These are phyloP conservation scores for Scheffersomyces titani DNA, from an alignment of 1,139 yeast species.

Conservation along the genomic window DNA sequence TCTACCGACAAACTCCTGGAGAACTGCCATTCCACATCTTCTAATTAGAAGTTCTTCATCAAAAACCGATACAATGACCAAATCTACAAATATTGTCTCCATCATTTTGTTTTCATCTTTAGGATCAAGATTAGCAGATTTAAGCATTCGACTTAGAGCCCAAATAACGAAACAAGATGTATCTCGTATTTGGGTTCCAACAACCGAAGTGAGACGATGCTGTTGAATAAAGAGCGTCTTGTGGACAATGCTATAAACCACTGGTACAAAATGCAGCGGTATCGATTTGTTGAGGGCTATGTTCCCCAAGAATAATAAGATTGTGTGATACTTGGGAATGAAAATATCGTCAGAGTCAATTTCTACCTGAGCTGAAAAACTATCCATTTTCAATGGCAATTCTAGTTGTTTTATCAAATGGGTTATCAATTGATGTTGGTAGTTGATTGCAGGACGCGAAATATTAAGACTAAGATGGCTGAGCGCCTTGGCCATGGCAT, in stretches of 20 bases:
- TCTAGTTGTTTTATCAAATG: constrained; percentile 29
- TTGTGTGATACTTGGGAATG: constrained; percentile 36
- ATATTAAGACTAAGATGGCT: constrained; percentile 24
- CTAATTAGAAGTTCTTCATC: constrained; percentile 76
- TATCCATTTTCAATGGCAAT: constrained; percentile 3
- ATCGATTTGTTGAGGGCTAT: constrained; percentile 28
- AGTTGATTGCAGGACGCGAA: constrained; percentile 28
- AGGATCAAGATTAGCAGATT: constrained; percentile 9
- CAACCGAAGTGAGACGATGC: constrained; percentile 44
- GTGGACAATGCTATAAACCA: constrained; percentile 33
- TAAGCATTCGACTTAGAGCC: constrained; percentile 36
- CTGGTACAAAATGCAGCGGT: constrained; percentile 25
- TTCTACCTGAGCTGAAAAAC: constrained; percentile 6
- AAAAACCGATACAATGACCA: constrained; percentile 58
- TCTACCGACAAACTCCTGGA: constrained; percentile 84
- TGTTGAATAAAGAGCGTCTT: constrained; percentile 58
- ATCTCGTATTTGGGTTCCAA: constrained; percentile 76
- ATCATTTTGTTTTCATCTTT: constrained; percentile 16
- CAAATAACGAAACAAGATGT: constrained; percentile 73
- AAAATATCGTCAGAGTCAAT: constrained; percentile 23
- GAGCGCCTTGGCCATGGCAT: constrained; percentile 39
- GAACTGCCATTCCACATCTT: constrained; percentile 81
- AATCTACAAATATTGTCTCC: constrained; percentile 34
- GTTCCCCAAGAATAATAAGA: constrained; percentile 39
- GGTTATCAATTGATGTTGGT: constrained; percentile 32